Evolutionary conservation across 2,329 filamentous ascomycete species (phyloP), one percentile per base, ranked within the genome.

Genomic region (Fonsecaea erecta): DNA sequence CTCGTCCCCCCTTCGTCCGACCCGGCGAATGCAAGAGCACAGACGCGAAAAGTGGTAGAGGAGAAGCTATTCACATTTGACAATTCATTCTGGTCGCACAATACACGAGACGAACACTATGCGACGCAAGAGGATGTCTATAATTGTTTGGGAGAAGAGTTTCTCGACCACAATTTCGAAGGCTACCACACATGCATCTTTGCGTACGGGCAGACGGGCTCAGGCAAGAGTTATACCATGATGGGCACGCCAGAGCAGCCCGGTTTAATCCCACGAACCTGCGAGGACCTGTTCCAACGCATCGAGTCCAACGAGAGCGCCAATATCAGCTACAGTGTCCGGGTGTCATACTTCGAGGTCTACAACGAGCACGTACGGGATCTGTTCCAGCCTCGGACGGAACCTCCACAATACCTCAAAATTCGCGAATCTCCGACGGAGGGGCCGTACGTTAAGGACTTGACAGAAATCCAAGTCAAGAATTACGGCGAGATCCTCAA

Each of bases 111-210:
- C 75, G 82, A 87, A 34, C 92, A 97, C 79, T 99, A 97, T 76
- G 93, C 95, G 2, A 86, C 90, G 67, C 95, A 99, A 77, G 91
- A 93, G 73, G 91, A 97, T 73, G 90, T 99, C 62, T 98, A 99
- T 83, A 92, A 95, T 74, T 90, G 90, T 65, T 85, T 99, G 26
- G 95, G 95, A 62, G 93, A 97, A 77, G 95, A 98, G 75, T 98
- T 99, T 72, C 85, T 99, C 68, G 95, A 99, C 78, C 95, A 99
- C 84, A 99, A 99, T 80, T 99, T 99, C 74, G 93, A 97, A 76
- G 95, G 95, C 69, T 99, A 99, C 81, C 94, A 99, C 79, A 99
- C 95, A 0, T 99, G 95, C 78, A 99, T 99, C 72, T 98, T 99
- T 75, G 95, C 95, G 66, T 98, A 99, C 74, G 95, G 95, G 11